Conservation (phyloP, 2,329 filamentous ascomycete genomes). For the Apiospora koreana region DNA sequence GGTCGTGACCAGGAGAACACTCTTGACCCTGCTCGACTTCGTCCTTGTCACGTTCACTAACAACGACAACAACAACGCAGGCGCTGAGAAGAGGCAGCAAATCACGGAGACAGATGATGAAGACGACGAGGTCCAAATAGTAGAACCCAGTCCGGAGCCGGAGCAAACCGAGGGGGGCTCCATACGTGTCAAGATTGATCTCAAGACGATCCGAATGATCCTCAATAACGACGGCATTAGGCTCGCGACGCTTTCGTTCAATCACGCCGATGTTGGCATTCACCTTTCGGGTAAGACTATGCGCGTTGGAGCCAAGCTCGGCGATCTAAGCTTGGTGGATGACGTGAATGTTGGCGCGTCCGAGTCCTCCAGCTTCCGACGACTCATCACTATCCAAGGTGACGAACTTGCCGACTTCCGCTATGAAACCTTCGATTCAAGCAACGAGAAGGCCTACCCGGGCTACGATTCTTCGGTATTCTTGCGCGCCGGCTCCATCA, state of each 20-base stretch:
- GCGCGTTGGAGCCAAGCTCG: slow-evolving; percentile 82
- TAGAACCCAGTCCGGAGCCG: slow-evolving; percentile 36
- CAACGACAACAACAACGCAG: slow-evolving; percentile 36
- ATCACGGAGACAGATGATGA: slow-evolving; percentile 30
- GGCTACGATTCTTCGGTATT: slow-evolving; percentile 93
- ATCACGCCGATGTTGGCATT: slow-evolving; percentile 87
- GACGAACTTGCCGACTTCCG: slow-evolving; percentile 95
- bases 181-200: slow-evolving; percentile 88
- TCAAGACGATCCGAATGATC: slow-evolving; percentile 92
- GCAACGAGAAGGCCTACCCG: slow-evolving; percentile 72
- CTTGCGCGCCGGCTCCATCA: slow-evolving; percentile 89
- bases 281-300: slow-evolving; percentile 85
- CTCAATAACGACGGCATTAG: slow-evolving; percentile 97
- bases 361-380: slow-evolving; percentile 76
- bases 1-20: slow-evolving; percentile 87
- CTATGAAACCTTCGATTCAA: slow-evolving; percentile 90
- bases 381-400: slow-evolving; percentile 91
- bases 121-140: slow-evolving; percentile 40
- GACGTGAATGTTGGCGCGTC: slow-evolving; percentile 91
- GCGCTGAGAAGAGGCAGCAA: background rate
- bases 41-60: slow-evolving; percentile 87
- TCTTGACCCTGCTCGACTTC: slow-evolving; percentile 92
- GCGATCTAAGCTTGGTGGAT: slow-evolving; percentile 85
- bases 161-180: slow-evolving; percentile 62
- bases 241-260: slow-evolving; percentile 88